phyloP scores from a whole-genome alignment of 352 stramenopile genomes.

The Paralagenidium karlingii region DNA sequence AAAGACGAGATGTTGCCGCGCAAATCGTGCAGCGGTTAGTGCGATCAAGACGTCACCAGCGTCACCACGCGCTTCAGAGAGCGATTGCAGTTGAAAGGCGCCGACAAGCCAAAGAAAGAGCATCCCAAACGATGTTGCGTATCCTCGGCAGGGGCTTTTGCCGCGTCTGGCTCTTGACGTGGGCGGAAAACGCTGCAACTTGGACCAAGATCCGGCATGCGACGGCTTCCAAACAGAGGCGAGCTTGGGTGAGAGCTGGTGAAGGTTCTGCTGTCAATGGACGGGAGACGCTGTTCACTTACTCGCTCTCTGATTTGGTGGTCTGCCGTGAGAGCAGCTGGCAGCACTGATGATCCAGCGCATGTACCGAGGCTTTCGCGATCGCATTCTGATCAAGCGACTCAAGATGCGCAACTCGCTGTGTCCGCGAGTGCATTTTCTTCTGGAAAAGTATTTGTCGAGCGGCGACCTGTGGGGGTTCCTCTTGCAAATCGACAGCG shows the following conservation, averaged over 20 bases:
- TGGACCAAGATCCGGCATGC: constrained; percentile 5
- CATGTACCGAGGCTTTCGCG: constrained; percentile 32
- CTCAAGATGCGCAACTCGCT: constrained; percentile 19
- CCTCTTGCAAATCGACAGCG: constrained; percentile 38
- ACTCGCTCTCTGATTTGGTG: not conserved
- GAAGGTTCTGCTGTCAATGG: too few relatives aligned
- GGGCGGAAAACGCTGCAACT: not conserved
- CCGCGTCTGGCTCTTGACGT: too few relatives aligned
- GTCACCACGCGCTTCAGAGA: too few relatives aligned
- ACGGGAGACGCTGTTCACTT: not conserved
- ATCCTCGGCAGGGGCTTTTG: too few relatives aligned
- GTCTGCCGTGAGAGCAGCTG: constrained; percentile 1
- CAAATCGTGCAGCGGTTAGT: constrained; percentile 17
- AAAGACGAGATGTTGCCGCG: constrained; percentile 11
- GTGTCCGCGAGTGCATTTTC: constrained; percentile 18
- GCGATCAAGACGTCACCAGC: constrained; percentile 2
- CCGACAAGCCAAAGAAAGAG: too few relatives aligned
- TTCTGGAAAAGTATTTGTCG: constrained; percentile 31
- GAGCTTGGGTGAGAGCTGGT: not conserved
- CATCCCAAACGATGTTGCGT: too few relatives aligned
- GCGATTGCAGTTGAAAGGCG: too few relatives aligned
- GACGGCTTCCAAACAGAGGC: constrained; percentile 10
- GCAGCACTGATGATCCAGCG: constrained; percentile 29
- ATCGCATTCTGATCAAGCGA: constrained; percentile 25
- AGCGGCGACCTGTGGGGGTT: constrained; percentile 49